Percentiles rank a stretch among this genome's conserved stretches.
phyloP scores from a whole-genome alignment of 2,329 filamentous ascomycete species.

The Alternaria panax region DNA sequence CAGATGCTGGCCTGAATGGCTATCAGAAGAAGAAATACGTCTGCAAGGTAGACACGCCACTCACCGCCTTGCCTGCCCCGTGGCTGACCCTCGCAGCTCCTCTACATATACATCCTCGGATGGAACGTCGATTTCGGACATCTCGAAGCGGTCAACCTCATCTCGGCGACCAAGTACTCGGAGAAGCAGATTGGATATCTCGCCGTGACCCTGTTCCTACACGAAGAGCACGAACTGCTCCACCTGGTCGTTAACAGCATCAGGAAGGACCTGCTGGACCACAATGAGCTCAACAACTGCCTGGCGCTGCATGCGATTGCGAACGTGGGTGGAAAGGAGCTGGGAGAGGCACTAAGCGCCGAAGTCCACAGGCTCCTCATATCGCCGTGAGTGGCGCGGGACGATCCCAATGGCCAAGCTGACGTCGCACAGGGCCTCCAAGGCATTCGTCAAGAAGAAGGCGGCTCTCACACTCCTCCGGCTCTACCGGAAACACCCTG shows the following conservation, averaged over 20 bases:
- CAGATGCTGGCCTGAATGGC: conserved; percentile 86
- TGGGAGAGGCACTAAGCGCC: conserved; percentile 90
- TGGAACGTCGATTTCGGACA: conserved; percentile 99
- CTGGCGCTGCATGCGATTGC: conserved; percentile 96
- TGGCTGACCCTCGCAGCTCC: conserved; percentile 61
- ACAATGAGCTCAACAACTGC: conserved; percentile 98
- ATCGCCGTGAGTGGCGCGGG: conserved; percentile 73
- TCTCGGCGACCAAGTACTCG: conserved; percentile 95
- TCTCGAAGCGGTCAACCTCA: conserved; percentile 96
- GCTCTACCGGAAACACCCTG: conserved; percentile 91
- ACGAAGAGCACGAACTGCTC: conserved; percentile 94
- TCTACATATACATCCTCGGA: conserved; percentile 98
- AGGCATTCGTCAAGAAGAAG: conserved; percentile 99
- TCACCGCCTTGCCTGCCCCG: neutral
- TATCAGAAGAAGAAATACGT: conserved; percentile 99
- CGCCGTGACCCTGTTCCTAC: conserved; percentile 94
- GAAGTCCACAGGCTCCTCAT: conserved; percentile 95
- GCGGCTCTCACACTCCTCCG: conserved; percentile 91
- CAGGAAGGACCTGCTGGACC: conserved; percentile 90
- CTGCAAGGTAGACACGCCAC: conserved; percentile 73
- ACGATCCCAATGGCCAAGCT: conserved; percentile 18
- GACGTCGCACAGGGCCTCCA: conserved; percentile 69
- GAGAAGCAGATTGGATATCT: conserved; percentile 99
- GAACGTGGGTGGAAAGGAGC: conserved; percentile 94
- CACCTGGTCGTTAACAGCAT: conserved; percentile 99